Percentiles rank a stretch among this genome's conserved stretches.
Conservation (phyloP, 352 stramenopile genomes). For the Pythium sp. region DNA sequence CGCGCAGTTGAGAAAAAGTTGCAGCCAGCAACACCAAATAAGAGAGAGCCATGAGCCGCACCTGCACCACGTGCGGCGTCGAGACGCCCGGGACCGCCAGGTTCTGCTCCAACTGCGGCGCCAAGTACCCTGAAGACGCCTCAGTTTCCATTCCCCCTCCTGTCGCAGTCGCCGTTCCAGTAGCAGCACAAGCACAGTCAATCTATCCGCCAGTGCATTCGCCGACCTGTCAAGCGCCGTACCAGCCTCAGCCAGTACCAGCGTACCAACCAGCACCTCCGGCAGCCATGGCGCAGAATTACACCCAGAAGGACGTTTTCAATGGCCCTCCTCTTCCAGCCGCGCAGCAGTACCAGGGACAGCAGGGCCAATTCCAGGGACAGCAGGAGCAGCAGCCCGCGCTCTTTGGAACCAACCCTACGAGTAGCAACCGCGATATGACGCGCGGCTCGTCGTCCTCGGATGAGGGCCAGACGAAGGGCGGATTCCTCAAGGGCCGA, state of each 20-base stretch:
- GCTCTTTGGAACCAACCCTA: not conserved
- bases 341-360: not conserved
- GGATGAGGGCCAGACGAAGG: constrained; percentile 4
- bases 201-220: too few species aligned
- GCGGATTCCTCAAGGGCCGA: constrained; percentile 30
- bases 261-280: not conserved
- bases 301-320: not conserved
- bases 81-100: constrained; percentile 5
- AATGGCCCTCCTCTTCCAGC: not conserved
- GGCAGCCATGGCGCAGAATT: not conserved
- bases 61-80: constrained; percentile 7
- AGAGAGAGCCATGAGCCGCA: not conserved
- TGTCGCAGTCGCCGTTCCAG: not conserved
- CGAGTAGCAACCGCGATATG: not conserved
- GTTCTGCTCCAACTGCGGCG: constrained; percentile 13
- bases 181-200: not conserved
- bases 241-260: not conserved
- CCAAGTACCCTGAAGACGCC: not conserved
- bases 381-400: not conserved
- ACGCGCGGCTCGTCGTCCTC: constrained; percentile 15
- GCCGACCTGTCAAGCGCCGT: not conserved
- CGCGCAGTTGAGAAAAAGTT: not conserved
- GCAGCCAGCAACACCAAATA: not conserved
- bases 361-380: not conserved
- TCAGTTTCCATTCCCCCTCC: not conserved